Conservation (phyloP, 257 asterid species). For the Solanum dulcamara region DNA sequence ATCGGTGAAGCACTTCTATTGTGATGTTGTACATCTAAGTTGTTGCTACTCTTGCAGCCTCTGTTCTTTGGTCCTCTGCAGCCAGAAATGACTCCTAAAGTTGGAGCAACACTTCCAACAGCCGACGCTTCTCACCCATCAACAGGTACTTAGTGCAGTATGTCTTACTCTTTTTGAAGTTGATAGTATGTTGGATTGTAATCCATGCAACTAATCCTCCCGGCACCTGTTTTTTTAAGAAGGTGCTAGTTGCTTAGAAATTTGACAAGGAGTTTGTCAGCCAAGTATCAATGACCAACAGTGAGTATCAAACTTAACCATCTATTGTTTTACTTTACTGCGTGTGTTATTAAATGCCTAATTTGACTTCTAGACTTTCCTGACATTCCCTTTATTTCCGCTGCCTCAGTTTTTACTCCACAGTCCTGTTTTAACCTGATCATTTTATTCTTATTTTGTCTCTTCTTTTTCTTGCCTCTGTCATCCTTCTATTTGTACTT, state of each 20-base stretch:
- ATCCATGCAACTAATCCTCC: not conserved
- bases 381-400: not conserved
- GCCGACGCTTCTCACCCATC: not conserved
- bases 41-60: not conserved
- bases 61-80: not conserved
- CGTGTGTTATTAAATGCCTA: not conserved
- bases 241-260: not conserved
- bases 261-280: not conserved
- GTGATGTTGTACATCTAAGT: not conserved
- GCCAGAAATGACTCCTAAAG: not conserved
- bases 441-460: not conserved
- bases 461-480: not conserved
- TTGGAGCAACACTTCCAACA: not conserved
- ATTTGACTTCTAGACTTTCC: not conserved
- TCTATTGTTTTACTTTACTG: not conserved
- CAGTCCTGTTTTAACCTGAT: not conserved
- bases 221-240: not conserved
- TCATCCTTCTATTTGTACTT: not conserved
- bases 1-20: not conserved
- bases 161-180: not conserved
- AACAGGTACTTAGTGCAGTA: not conserved
- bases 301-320: slow-evolving; percentile 4
- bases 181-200: not conserved
- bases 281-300: not conserved
- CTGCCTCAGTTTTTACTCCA: not conserved